Conservation (phyloP, 176 grass and related monocot species). For the Zoysia japonica region DNA sequence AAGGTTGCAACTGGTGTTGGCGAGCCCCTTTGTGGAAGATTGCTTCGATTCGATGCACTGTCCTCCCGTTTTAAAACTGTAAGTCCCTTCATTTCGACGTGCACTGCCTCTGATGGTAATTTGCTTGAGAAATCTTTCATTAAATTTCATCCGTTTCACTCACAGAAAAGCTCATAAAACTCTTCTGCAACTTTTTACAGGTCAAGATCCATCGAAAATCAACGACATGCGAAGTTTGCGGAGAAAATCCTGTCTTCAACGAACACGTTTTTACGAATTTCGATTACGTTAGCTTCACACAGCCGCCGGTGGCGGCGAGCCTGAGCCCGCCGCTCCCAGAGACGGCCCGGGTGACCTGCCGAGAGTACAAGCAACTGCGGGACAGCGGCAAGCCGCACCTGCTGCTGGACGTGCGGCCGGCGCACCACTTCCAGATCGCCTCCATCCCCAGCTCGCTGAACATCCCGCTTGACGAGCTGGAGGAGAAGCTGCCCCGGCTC, state of each 20-base stretch:
- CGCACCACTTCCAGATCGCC: conserved; percentile 84
- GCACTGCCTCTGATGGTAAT: no score
- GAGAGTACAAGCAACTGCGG: conserved; percentile 62
- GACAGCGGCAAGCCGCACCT: conserved; percentile 55
- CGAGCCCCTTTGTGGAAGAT: conserved; percentile 84
- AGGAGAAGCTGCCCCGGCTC: conserved; percentile 53
- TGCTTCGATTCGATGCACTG: conserved; percentile 85
- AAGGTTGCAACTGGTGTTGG: conserved; percentile 79
- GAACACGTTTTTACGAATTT: conserved; percentile 61
- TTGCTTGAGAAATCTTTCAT: neutral
- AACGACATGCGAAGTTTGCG: conserved; percentile 55
- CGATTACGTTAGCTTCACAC: conserved; percentile 82
- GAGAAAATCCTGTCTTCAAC: conserved; percentile 59
- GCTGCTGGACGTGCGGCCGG: conserved; percentile 70
- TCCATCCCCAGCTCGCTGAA: conserved; percentile 65
- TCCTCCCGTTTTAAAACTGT: conserved; percentile 79
- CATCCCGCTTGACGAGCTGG: conserved; percentile 62
- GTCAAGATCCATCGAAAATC: conserved; percentile 84
- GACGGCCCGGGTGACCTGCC: conserved; percentile 52
- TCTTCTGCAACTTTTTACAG: conserved; percentile 39
- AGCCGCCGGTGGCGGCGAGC: conserved; percentile 32
- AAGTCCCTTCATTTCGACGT: conserved; percentile 36
- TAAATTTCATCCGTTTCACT: neutral
- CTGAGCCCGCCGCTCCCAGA: conserved; percentile 58
- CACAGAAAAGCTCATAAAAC: neutral